Base-by-base conservation (phyloP, 805 yeast genomes). In the Helenozyma baotianmanensis region DNA sequence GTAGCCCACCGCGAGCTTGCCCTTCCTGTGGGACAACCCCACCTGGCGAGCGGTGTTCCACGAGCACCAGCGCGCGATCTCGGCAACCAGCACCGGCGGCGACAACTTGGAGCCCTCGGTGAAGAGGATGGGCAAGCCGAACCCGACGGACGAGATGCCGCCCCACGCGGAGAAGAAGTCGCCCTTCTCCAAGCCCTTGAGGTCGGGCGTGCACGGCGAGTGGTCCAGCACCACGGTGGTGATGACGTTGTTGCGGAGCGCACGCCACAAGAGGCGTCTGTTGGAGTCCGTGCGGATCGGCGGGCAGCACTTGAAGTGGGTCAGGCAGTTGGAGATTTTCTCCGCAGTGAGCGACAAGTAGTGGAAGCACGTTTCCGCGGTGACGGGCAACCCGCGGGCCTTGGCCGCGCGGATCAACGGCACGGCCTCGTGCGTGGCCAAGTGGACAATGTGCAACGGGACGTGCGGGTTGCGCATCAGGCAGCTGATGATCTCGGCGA, bases 141-240 rank as follows among this genome's bases (percentile, higher is more conserved):
- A 74, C 0, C 97, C 97, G 21, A 89, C 94, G 1, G 95, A 84
- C 2, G 95, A 72, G 25, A 89, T 87, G 8, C 97, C 97, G 22
- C 97, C 97, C 97, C 97, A 89, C 2, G 97, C 95, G 22, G 80
- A 74, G 47, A 89, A 77, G 55, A 89, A 89, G 54, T 89, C 95
- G 25, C 96, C 96, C 39, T 76, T 69, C 9, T 77, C 81, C 32
- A 87, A 66, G 14, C 85, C 83, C 58, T 89, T 89, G 50, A 89
- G 67, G 39, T 86, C 86, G 0, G 97, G 95, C 0, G 96, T 86
- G 60, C 97, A 89, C 2, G 97, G 97, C 4, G 96, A 85, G 60
- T 89, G 97, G 57, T 89, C 97, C 9, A 95, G 83, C 6, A 90
- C 97, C 4, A 89, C 95, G 3, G 96, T 79, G 11, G 84, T 74